Evolutionary conservation across 192 early-diverging fungal species (phyloP).

Genomic region (Rhizoclosmatium sp.): DNA sequence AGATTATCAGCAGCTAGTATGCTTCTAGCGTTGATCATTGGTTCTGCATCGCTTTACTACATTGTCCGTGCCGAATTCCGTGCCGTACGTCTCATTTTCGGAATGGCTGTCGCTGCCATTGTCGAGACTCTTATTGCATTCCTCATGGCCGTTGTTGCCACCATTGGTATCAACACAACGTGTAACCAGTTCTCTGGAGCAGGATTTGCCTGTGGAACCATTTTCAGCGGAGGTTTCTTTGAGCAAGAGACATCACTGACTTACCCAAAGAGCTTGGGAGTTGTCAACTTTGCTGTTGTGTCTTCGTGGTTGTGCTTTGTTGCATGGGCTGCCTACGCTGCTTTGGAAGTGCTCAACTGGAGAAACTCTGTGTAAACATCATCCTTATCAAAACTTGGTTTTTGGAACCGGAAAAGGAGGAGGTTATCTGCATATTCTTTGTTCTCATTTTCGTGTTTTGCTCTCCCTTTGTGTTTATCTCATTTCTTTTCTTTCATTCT

Average conservation of each 20-base stretch:
- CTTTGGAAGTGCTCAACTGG: conserved; percentile 43
- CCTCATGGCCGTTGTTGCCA: conserved; percentile 43
- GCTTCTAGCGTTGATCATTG: conserved; percentile 35
- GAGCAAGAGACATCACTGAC: conserved; percentile 38
- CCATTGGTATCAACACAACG: conserved; percentile 43
- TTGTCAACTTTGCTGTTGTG: conserved; percentile 35
- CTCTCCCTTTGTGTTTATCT: not conserved
- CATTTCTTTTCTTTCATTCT: not conserved
- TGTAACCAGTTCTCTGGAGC: conserved; percentile 39
- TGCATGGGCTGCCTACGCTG: conserved; percentile 44
- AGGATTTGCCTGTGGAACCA: conserved; percentile 33
- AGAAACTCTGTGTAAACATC: conserved; percentile 31
- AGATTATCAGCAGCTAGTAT: conserved; percentile 35
- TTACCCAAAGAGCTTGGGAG: conserved; percentile 44
- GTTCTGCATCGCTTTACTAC: conserved; percentile 41
- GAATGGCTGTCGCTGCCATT: conserved; percentile 41
- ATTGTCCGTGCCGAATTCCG: conserved; percentile 38
- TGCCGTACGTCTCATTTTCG: conserved; percentile 42
- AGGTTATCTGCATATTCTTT: too few species aligned
- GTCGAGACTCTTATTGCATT: conserved; percentile 40
- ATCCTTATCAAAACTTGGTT: not conserved
- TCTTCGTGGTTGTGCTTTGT: conserved; percentile 40
- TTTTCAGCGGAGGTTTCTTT: conserved; percentile 51
- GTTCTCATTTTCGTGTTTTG: too few species aligned
- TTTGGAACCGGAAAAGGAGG: too few species aligned